phyloP scores from a whole-genome alignment of 2,329 filamentous ascomycete species.

The Blastomyces percursus region DNA sequence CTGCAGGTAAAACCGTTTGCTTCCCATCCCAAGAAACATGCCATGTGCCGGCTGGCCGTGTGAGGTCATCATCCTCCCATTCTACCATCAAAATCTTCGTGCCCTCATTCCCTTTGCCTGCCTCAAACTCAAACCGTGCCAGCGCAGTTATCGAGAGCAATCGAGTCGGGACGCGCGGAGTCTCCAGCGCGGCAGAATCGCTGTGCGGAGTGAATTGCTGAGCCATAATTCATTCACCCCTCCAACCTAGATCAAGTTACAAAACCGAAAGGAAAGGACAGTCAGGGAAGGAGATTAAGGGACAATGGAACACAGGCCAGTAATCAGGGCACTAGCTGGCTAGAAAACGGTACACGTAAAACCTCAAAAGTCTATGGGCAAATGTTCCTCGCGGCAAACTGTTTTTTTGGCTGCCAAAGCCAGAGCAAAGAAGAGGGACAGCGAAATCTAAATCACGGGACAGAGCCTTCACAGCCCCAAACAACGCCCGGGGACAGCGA shows the following conservation, averaged over 20 bases:
- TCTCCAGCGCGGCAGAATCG: constrained; percentile 20
- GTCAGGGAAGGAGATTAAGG: neutral
- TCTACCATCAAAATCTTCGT: constrained; percentile 92
- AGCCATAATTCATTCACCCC: constrained; percentile 10
- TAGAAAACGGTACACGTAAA: neutral
- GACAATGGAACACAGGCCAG: neutral
- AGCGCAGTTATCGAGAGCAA: constrained; percentile 47
- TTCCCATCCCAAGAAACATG: constrained; percentile 77
- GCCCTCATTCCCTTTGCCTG: constrained; percentile 63
- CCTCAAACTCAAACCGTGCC: constrained; percentile 78
- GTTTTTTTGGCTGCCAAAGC: neutral
- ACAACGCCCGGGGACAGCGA: neutral
- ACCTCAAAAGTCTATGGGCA: neutral
- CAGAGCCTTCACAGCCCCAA: neutral
- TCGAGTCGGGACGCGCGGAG: constrained; percentile 19
- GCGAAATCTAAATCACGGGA: neutral
- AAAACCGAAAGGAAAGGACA: neutral
- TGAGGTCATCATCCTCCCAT: constrained; percentile 58
- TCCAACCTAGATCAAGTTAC: neutral
- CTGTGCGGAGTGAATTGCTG: constrained; percentile 10
- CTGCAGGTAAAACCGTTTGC: constrained; percentile 55
- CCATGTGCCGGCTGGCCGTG: constrained; percentile 50
- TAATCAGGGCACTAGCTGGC: neutral
- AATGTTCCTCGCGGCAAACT: neutral
- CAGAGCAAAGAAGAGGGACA: neutral